Conservation (phyloP, 225 moss, liverwort and hornwort species). For the Bryum argenteum region DNA sequence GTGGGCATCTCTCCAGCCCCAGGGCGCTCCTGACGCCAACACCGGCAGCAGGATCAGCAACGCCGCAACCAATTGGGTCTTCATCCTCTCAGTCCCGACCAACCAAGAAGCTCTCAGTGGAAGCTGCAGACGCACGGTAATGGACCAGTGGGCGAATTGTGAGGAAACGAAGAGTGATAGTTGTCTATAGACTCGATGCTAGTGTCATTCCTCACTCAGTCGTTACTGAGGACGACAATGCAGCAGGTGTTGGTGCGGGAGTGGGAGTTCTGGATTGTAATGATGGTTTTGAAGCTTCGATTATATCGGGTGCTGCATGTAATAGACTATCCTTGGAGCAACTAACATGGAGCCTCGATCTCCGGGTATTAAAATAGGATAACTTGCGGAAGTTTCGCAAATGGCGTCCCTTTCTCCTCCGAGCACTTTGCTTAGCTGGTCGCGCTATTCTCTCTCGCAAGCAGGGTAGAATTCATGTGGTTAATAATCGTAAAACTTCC, state of each 20-base stretch:
- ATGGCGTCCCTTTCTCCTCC: slow-evolving; percentile 19
- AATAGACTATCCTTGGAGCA: background rate
- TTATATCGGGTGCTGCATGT: slow-evolving; percentile 5
- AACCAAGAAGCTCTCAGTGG: too few relatives aligned
- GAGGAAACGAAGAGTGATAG: too few relatives aligned
- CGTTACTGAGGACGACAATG: background rate
- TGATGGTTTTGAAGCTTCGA: background rate
- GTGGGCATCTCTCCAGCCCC: slow-evolving; percentile 18
- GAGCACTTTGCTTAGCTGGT: background rate
- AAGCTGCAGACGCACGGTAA: too few relatives aligned
- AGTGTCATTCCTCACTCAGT: background rate
- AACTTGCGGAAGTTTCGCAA: slow-evolving; percentile 15
- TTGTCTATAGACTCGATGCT: background rate
- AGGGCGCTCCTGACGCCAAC: background rate
- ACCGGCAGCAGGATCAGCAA: slow-evolving; percentile 2
- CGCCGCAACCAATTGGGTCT: background rate
- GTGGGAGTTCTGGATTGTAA: too few relatives aligned
- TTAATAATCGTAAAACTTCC: background rate
- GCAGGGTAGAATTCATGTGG: background rate
- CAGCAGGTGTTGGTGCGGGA: background rate
- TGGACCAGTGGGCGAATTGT: too few relatives aligned
- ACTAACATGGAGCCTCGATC: background rate
- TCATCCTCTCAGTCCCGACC: background rate
- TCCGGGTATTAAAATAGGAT: background rate
- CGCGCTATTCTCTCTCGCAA: too few relatives aligned